A percentile compares a stretch with the other conserved stretches of the same genome.
Conservation (phyloP, 192 early-diverging fungal species). For the Coemansia sp. region DNA sequence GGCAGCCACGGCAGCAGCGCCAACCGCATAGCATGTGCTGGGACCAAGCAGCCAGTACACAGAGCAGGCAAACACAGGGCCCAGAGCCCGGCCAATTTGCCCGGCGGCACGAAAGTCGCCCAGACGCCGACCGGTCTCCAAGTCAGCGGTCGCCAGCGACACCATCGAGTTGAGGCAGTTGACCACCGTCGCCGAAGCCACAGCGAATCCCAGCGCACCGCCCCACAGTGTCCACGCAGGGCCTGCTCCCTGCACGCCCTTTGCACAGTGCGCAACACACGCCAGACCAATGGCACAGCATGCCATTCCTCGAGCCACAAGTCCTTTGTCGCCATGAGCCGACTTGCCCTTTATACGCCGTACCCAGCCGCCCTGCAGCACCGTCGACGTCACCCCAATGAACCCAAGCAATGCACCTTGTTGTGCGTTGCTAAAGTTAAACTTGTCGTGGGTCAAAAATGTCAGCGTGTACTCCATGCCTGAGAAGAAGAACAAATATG, state of each 20-base stretch:
- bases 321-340: constrained; percentile 37
- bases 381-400: constrained; percentile 82
- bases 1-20: constrained; percentile 54
- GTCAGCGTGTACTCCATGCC: constrained; percentile 99
- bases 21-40: constrained; percentile 60
- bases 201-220: constrained; percentile 81
- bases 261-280: constrained; percentile 10
- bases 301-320: constrained; percentile 47
- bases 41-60: constrained; percentile 83
- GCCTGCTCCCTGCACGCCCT: constrained; percentile 20
- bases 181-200: constrained; percentile 94
- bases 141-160: constrained; percentile 30
- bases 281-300: constrained; percentile 6
- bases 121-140: constrained; percentile 67
- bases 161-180: constrained; percentile 76
- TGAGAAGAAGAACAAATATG: constrained; percentile 89
- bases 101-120: constrained; percentile 86
- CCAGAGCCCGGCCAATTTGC: constrained; percentile 86
- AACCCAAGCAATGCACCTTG: constrained; percentile 87
- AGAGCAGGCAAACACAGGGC: constrained; percentile 83
- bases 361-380: constrained; percentile 93
- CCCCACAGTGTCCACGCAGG: constrained; percentile 65
- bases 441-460: constrained; percentile 92
- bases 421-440: constrained; percentile 79
- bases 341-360: constrained; percentile 67